Conservation (phyloP, 2,329 filamentous ascomycete genomes). For the Fusarium anguioides region DNA sequence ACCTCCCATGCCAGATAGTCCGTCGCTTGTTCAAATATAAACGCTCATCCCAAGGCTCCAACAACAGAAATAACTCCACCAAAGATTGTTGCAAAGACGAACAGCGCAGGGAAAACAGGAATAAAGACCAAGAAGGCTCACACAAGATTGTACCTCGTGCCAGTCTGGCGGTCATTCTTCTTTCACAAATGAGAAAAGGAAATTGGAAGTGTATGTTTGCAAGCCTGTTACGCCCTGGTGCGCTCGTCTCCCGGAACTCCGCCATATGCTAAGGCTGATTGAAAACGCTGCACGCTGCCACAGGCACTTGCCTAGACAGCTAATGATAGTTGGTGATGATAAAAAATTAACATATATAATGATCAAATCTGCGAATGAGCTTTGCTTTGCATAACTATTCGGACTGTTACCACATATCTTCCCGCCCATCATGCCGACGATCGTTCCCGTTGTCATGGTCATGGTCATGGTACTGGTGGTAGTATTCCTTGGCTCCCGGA, state of each 20-base stretch:
- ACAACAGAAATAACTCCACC: slow-evolving; percentile 35
- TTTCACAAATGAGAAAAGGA: slow-evolving; percentile 31
- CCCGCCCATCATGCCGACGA: slow-evolving; percentile 50
- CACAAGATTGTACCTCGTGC: slow-evolving; percentile 29
- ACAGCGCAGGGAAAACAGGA: slow-evolving; percentile 9
- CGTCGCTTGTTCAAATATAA: slow-evolving; percentile 35
- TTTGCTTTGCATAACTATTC: slow-evolving; percentile 8
- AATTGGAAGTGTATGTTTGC: slow-evolving; percentile 30
- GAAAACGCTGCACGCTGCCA: slow-evolving; percentile 41
- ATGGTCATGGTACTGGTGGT: slow-evolving; percentile 54
- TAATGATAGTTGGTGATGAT: slow-evolving; percentile 35
- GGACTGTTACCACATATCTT: slow-evolving; percentile 58
- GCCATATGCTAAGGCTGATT: slow-evolving; percentile 49
- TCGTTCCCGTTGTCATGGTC: slow-evolving; percentile 51
- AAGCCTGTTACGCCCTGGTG: slow-evolving; percentile 38
- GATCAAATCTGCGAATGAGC: slow-evolving; percentile 28
- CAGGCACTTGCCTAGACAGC: slow-evolving; percentile 32
- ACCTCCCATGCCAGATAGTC: slow-evolving; percentile 9
- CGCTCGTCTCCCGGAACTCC: slow-evolving; percentile 50
- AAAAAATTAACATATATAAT: slow-evolving; percentile 40
- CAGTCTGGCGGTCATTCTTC: slow-evolving; percentile 28
- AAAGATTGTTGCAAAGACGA: slow-evolving; percentile 27
- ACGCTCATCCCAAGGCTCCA: slow-evolving; percentile 41
- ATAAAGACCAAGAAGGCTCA: slow-evolving; percentile 13
- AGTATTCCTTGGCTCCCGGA: slow-evolving; percentile 56